Base-by-base conservation (phyloP, 2,329 filamentous ascomycete species). In the Apiospora phragmitis region DNA sequence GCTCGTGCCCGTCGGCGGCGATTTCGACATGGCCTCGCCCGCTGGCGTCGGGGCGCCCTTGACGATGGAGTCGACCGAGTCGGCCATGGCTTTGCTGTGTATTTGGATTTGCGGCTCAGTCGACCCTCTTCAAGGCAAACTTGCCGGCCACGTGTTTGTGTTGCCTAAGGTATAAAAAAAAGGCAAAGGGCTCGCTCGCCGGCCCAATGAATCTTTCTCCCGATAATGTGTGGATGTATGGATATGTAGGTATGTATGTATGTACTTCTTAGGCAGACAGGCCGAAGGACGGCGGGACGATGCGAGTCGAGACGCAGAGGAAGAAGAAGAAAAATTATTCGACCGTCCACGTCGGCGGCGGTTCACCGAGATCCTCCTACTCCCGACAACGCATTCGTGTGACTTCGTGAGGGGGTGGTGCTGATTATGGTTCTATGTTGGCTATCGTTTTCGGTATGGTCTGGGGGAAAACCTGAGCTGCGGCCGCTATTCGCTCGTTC, bases 1-100 rank as follows among this genome's bases (percentile, higher is more conserved):
- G 77, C 82, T 83, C 68, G 83, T 83, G 76, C 80, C 78, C 68
- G 81, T 75, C 74, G 83, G 80, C 62, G 83, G 79, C 71, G 83
- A 83, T 74, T 84, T 84, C 76, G 83, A 83, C 74, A 83, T 84
- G 76, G 82, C 81, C 76, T 85, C 82, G 71, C 89, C 86, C 75
- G 89, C 87, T 70, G 92, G 88, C 71, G 90, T 85, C 71, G 94
- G 92, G 67, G 94, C 92, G 78, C 95, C 95, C 84, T 98, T 98
- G 84, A 98, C 94, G 77, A 97, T 89, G 77, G 94, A 94, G 84
- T 98, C 95, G 79, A 97, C 87, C 72, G 89, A 85, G 79, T 91
- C 88, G 76, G 89, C 85, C 90, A 92, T 92, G 73, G 74, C n/a
- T 79, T 67, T 69, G 72, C 26, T 69, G 70, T 21, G 59, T 42